Percentiles rank a stretch among this genome's conserved stretches.
phyloP scores from a whole-genome alignment of 768 basidiomycete species.

The Russula ochroleuca region DNA sequence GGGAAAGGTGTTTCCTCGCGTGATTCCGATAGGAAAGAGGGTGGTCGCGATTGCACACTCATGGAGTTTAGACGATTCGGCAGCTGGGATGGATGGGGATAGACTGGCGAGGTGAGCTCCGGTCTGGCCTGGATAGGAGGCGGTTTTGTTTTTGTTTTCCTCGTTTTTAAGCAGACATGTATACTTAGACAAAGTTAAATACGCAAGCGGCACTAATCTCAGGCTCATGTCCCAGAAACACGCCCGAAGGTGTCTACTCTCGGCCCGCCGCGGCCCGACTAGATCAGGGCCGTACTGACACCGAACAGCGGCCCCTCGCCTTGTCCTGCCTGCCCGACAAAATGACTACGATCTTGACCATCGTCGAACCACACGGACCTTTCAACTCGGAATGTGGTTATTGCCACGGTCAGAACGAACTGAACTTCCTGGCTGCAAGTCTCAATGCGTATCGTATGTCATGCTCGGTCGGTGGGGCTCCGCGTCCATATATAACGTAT shows the following conservation, averaged over 20 bases:
- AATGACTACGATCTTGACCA: not conserved
- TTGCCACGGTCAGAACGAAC: not conserved
- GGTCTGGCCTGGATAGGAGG: conserved; percentile 12
- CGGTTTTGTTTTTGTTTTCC: not conserved
- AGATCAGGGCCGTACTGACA: conserved; percentile 4
- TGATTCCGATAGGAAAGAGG: conserved; percentile 55
- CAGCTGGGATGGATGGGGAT: conserved; percentile 81
- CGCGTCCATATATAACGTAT: not conserved
- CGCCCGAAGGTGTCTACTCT: not conserved
- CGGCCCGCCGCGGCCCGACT: conserved; percentile 5
- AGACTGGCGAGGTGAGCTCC: conserved; percentile 34
- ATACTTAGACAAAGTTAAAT: conserved; percentile 12
- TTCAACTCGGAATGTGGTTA: conserved; percentile 20
- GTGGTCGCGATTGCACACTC: conserved; percentile 60
- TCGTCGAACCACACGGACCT: conserved; percentile 9
- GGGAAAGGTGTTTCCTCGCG: conserved; percentile 55
- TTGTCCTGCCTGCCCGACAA: not conserved
- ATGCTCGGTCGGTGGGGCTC: conserved; percentile 24
- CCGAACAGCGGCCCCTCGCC: not conserved
- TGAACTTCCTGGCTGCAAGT: not conserved
- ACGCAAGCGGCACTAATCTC: conserved; percentile 1
- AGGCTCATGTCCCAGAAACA: conserved; percentile 16
- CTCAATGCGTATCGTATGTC: conserved; percentile 22
- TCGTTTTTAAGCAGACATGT: conserved; percentile 21
- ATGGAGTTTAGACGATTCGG: conserved; percentile 80